Conservation (phyloP, 805 yeast species). For the Ogataea pini region DNA sequence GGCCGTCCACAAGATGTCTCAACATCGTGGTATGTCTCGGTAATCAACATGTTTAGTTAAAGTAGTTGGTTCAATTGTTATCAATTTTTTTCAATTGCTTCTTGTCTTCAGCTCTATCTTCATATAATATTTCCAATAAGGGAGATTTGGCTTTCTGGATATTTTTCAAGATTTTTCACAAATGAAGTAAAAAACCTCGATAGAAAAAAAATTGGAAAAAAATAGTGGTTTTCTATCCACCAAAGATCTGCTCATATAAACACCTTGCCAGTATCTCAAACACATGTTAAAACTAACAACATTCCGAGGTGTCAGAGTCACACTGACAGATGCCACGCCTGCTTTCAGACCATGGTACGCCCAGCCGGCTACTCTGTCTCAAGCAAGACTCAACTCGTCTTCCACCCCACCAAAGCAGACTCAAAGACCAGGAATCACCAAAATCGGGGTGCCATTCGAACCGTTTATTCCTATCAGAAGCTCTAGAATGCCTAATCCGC, state of each 20-base stretch:
- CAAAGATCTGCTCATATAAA: too few species aligned
- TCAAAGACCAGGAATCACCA: constrained; percentile 34
- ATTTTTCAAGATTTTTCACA: not conserved
- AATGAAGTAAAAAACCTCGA: not conserved
- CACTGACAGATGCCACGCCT: not conserved
- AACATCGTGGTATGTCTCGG: constrained; percentile 65
- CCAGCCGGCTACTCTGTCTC: constrained; percentile 1
- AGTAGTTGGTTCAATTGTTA: not conserved
- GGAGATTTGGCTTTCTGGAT: not conserved
- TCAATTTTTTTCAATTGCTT: not conserved
- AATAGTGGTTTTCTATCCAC: not conserved
- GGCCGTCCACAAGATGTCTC: constrained; percentile 65
- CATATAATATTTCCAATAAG: not conserved
- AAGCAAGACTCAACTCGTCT: constrained; percentile 19
- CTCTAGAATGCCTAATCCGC: constrained; percentile 43
- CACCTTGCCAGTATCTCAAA: too few species aligned
- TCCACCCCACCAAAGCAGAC: constrained; percentile 17
- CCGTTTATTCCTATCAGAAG: constrained; percentile 54
- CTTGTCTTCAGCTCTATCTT: not conserved
- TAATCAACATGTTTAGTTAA: constrained; percentile 55
- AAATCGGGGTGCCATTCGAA: constrained; percentile 38
- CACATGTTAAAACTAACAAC: constrained; percentile 7
- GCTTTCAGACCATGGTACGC: not conserved
- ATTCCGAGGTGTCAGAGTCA: constrained; percentile 2
- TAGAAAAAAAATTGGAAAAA: not conserved